Evolutionary conservation across 1,284 basidiomycete species (phyloP), one percentile per base, ranked within the genome.

Genomic region (Coniferiporia weirii): DNA sequence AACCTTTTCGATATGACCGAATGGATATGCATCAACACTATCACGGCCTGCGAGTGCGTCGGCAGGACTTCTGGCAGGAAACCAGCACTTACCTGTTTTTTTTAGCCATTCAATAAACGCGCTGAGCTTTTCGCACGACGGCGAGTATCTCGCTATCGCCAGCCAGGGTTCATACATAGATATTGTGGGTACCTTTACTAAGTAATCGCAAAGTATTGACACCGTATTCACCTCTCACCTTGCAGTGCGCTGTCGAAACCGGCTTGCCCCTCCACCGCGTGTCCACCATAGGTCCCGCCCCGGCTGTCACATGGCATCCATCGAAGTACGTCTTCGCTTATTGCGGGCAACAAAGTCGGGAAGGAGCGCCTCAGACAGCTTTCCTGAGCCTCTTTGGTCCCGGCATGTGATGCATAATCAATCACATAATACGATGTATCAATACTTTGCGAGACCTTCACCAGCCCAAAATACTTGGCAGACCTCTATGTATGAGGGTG

Each of bases 61-160:
- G 17, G 40, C 9, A 15, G 38, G 6, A 53, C 44, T 36, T 52
- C 54, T 0, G 4, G 32, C 3, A 52, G 35, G 17, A 22, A 17
- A 34, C 52, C 8, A 40, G 13, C 44, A 60, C 51, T 54, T 49
- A 47, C 64, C 48, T 6, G 53, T 59, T 43, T 43, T n/a, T 52
- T 36, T 52, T 62, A 91, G 89, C 59, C 76, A 89, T 65, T 77
- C 81, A 27, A 85, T 91, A 64, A 88, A 80, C 59, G 77, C 80
- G n/a, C 69, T 91, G n/a, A 88, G 85, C 67, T 91, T 90, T 75
- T 91, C 87, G 4, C 78, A 84, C 63, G 89, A 91, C 64, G 89
- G 89, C 40, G 89, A 91, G 73, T 90, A 85, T 66, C 69, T 91
- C 32, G 89, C 89, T 7, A 84, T 90, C 52, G 84, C 87, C 3